A percentile compares a stretch with the other conserved stretches of the same genome.
Evolutionary conservation across 768 basidiomycete species (phyloP).

Genomic region (Tylopilus felleus): DNA sequence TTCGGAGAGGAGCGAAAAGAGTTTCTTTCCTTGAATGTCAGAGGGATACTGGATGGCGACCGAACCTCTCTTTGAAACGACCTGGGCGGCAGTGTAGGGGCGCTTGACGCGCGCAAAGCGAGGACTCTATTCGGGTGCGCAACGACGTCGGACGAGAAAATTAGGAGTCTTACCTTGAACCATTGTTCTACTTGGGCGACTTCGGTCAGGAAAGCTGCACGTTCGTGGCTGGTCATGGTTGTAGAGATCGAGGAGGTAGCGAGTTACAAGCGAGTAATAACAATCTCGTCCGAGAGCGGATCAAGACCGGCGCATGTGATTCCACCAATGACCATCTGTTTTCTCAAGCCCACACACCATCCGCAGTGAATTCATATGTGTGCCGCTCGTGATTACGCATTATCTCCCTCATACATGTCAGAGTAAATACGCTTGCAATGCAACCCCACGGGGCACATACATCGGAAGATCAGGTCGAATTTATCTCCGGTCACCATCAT

Average conservation of each 20-base stretch:
- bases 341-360: not conserved
- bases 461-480: too few relatives aligned
- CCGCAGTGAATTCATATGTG: too few relatives aligned
- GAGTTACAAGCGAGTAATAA: conserved; percentile 25
- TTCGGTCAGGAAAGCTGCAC: conserved; percentile 70
- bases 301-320: conserved; percentile 18
- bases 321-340: not conserved
- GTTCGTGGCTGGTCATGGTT: conserved; percentile 59
- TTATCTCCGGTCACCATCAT: conserved; percentile 86
- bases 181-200: conserved; percentile 84
- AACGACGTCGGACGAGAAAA: not conserved
- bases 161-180: conserved; percentile 74
- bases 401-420: conserved; percentile 15
- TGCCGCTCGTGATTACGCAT: conserved; percentile 23
- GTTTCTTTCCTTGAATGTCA: conserved; percentile 80
- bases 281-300: not conserved
- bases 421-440: not conserved
- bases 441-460: not conserved
- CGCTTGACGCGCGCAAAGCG: conserved; percentile 86
- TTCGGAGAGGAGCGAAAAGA: conserved; percentile 68
- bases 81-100: conserved; percentile 90
- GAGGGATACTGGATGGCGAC: conserved; percentile 85
- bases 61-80: conserved; percentile 91
- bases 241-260: not conserved
- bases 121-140: conserved; percentile 52